Conservation (phyloP, 2,329 filamentous ascomycete genomes). For the Colletotrichum sp. region DNA sequence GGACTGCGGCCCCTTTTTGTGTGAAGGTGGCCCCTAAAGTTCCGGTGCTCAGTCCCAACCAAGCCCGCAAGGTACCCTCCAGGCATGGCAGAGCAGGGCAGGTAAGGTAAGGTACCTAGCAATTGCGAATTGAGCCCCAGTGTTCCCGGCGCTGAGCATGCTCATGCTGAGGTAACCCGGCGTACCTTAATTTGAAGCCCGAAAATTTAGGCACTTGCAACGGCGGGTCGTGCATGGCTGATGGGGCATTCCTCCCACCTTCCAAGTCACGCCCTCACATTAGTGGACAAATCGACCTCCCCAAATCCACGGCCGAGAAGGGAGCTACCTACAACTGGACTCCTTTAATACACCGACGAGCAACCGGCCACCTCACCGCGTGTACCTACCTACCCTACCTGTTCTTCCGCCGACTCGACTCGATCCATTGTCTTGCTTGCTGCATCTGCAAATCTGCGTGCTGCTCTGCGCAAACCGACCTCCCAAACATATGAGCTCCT, state of each 20-base stretch:
- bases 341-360: not conserved
- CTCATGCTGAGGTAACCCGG: conserved; percentile 13
- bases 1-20: not conserved
- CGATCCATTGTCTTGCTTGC: not conserved
- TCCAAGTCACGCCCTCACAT: conserved; percentile 21
- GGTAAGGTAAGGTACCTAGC: not conserved
- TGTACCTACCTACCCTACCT: not conserved
- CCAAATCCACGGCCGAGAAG: conserved; percentile 12
- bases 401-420: not conserved
- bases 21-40: not conserved
- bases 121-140: not conserved
- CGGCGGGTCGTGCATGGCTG: conserved; percentile 13
- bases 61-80: not conserved
- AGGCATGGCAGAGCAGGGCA: not conserved
- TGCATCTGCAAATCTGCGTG: conserved; percentile 4
- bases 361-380: not conserved
- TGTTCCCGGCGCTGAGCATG: not conserved
- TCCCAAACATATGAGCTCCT: conserved; percentile 1
- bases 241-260: conserved; percentile 19
- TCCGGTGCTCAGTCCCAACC: not conserved
- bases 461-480: not conserved
- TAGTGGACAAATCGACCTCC: conserved; percentile 20
- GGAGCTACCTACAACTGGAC: conserved; percentile 1
- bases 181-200: conserved; percentile 17
- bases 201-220: conserved; percentile 15